phyloP scores from a whole-genome alignment of 176 grass and related monocot genomes.

The Carex pumila region DNA sequence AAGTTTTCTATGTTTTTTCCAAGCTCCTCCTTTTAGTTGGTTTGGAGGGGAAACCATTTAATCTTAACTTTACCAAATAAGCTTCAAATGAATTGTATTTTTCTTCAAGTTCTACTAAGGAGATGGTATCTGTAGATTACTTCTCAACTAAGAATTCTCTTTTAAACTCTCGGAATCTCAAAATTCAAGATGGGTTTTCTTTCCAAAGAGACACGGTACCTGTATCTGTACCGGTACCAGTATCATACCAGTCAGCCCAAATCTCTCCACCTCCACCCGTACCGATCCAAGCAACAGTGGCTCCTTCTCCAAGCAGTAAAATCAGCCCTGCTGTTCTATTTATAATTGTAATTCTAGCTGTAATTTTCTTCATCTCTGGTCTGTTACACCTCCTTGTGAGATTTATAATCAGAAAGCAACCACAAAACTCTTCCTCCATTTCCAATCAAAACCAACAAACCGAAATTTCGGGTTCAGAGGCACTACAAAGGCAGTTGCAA shows the following conservation, averaged over 20 bases:
- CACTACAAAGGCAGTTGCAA: slow-evolving; percentile 69
- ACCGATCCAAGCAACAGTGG: neutral
- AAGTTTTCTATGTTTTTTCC: neutral
- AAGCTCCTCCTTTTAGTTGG: neutral
- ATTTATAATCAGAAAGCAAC: slow-evolving; percentile 58
- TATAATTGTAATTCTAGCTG: slow-evolving; percentile 73
- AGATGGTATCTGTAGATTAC: slow-evolving; percentile 26
- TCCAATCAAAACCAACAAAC: slow-evolving; percentile 1
- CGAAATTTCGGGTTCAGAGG: slow-evolving; percentile 31
- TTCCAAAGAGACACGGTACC: slow-evolving; percentile 20
- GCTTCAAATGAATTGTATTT: no score
- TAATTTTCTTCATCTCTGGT: slow-evolving; percentile 69
- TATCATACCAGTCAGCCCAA: slow-evolving; percentile 21
- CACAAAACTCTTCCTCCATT: slow-evolving; percentile 5
- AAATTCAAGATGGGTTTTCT: neutral
- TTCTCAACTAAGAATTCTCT: slow-evolving; percentile 14
- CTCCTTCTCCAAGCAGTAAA: slow-evolving; percentile 25
- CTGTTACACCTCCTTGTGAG: slow-evolving; percentile 65
- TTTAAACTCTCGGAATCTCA: slow-evolving; percentile 5
- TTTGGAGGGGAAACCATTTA: slow-evolving; percentile 20
- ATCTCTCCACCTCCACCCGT: slow-evolving; percentile 17
- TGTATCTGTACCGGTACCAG: slow-evolving; percentile 12
- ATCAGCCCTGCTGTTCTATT: slow-evolving; percentile 77
- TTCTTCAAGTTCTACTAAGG: neutral
- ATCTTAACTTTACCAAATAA: neutral